A percentile compares a stretch with the other conserved stretches of the same genome.
These are phyloP conservation scores for Geotrichum phurueaensis DNA, from an alignment of 1,139 yeast species.

Conservation along the genomic window DNA sequence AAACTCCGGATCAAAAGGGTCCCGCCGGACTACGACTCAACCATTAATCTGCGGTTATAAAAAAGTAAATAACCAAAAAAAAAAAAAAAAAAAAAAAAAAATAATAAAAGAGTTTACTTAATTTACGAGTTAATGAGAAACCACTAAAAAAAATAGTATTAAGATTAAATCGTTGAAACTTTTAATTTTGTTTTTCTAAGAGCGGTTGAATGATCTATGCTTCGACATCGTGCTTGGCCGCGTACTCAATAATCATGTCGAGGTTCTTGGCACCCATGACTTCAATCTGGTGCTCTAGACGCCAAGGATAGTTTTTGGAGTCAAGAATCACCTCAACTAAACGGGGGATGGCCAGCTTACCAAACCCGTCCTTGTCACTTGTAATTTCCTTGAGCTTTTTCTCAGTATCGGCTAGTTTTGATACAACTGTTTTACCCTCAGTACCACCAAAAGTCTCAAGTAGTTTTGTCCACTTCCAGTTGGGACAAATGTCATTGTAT, in stretches of 20 bases:
- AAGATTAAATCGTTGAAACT: neutral
- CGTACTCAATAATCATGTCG: constrained; percentile 24
- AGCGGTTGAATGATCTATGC: neutral
- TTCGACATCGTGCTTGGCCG: constrained; percentile 17
- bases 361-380: constrained; percentile 32
- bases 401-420: constrained; percentile 32
- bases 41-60: constrained; percentile 9
- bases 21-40: constrained; percentile 24
- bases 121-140: neutral
- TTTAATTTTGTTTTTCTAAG: neutral
- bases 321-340: constrained; percentile 56
- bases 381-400: constrained; percentile 34
- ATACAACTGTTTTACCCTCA: constrained; percentile 37
- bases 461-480: constrained; percentile 72
- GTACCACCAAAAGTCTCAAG: constrained; percentile 65
- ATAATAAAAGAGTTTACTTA: neutral
- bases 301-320: constrained; percentile 57
- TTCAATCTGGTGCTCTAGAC: constrained; percentile 36
- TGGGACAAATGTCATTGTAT: constrained; percentile 73
- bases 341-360: constrained; percentile 32
- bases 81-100: too few species aligned
- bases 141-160: neutral
- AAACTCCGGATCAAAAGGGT: constrained; percentile 19
- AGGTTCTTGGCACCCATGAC: constrained; percentile 28
- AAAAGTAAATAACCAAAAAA: too few species aligned